phyloP scores from a whole-genome alignment of 164 flowering plant genomes.

The Litsea cubeba region DNA sequence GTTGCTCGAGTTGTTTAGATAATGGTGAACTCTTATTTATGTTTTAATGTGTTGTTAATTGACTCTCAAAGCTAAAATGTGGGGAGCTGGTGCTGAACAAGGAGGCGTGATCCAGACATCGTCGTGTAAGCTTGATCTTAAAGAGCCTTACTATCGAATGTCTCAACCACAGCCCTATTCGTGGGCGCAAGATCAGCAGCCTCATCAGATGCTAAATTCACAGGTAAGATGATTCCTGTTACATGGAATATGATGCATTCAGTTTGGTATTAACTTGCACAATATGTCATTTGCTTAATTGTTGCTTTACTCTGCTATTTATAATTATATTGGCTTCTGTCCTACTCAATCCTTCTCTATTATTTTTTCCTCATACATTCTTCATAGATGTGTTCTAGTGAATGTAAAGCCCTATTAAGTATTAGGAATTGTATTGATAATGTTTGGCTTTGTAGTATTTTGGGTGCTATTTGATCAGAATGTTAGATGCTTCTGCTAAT shows the following conservation, averaged over 20 bases:
- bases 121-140: conserved; percentile 85
- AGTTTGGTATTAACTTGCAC: too few species aligned
- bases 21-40: neutral
- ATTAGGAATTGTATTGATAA: too few species aligned
- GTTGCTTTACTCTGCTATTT: too few species aligned
- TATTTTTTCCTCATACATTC: too few species aligned
- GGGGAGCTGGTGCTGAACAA: conserved; percentile 96
- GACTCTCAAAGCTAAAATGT: conserved; percentile 63
- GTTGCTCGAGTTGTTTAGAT: neutral
- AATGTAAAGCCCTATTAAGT: too few species aligned
- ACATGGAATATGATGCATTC: neutral
- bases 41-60: neutral
- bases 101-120: conserved; percentile 89
- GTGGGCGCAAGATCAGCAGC: conserved; percentile 76
- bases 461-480: too few species aligned
- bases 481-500: too few species aligned
- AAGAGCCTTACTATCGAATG: conserved; percentile 97
- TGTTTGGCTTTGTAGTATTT: too few species aligned
- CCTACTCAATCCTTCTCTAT: too few species aligned
- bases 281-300: too few species aligned
- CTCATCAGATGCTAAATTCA: conserved; percentile 51
- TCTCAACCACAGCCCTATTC: conserved; percentile 90
- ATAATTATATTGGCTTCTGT: too few species aligned
- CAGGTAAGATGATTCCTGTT: conserved; percentile 40
- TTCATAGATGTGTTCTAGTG: too few species aligned